These are phyloP conservation scores for Diaporthe caulivora DNA, from an alignment of 2,329 filamentous ascomycete species.

Conservation along the genomic window DNA sequence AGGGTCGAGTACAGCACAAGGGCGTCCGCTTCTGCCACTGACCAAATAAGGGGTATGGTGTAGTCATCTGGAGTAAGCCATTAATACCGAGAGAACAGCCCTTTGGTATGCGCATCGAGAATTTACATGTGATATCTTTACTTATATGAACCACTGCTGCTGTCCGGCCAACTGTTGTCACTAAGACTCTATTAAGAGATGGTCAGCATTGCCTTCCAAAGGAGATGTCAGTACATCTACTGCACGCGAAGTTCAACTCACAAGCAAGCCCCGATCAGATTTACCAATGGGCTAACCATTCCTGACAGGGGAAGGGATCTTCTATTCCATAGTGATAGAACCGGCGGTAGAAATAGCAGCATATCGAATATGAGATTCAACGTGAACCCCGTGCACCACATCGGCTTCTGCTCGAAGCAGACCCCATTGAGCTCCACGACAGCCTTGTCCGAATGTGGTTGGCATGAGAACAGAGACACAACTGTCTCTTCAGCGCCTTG, in stretches of 20 bases:
- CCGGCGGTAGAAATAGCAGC: conserved; percentile 6
- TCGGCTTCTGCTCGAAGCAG: conserved; percentile 27
- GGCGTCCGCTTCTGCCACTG: conserved; percentile 25
- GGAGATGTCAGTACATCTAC: not conserved
- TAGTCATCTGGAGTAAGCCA: conserved; percentile 18
- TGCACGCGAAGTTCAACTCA: not conserved
- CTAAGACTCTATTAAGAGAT: not conserved
- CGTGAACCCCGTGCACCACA: conserved; percentile 33
- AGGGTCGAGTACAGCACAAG: conserved; percentile 19
- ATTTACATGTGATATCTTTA: conserved; percentile 27
- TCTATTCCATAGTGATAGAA: not conserved
- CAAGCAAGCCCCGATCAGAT: not conserved
- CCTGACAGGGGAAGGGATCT: not conserved
- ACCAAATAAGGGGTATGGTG: conserved; percentile 9
- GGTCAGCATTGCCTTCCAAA: not conserved
- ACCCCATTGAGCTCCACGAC: conserved; percentile 10
- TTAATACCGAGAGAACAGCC: not conserved
- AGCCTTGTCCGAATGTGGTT: not conserved
- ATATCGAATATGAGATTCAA: conserved; percentile 25
- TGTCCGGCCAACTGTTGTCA: conserved; percentile 22
- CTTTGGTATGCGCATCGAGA: not conserved
- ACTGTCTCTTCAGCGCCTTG: conserved; percentile 22
- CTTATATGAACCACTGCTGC: conserved; percentile 8
- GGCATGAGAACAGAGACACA: conserved; percentile 16
- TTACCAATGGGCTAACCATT: not conserved